Evolutionary conservation across 2,329 filamentous ascomycete genomes (phyloP), one percentile per base, ranked within the genome.

Genomic region (Pseudogymnoascus sp.): DNA sequence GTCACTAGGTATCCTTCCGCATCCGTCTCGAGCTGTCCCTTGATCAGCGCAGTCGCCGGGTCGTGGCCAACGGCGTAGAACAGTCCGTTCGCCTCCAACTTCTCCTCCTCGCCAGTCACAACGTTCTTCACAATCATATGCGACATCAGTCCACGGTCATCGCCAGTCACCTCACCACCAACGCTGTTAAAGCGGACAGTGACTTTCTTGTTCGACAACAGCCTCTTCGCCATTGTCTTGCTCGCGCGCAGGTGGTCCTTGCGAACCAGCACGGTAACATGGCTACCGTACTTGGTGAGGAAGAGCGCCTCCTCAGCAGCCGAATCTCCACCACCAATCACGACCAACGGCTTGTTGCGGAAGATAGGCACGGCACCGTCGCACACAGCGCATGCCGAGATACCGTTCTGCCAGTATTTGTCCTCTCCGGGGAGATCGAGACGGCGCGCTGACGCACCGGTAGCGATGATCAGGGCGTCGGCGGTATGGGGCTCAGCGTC

Each of bases 31-130:
- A 99, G 73, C 80, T 98, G 92, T 62, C 85, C 92, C 84, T 95
- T 96, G 78, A 99, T 89, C 43, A 99, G 82, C n/a, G 78, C 73
- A 0, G 92, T 98, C 60, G 95, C 96, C 11, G 95, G 95, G 75
- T 97, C 93, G 79, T 99, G 95, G 23, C 95, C 95, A 62, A 99
- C 89, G 73, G 96, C 95, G 77, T 99, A 99, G 79, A 99, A 99
- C 23, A 99, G 83, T 28, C 95, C 95, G 77, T 90, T 96, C 61
- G 93, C 93, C 70, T 92, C 87, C 60, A 97, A 80, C n/a, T 88
- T 88, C 81, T 96, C 90, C 76, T 90, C 85, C 75, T 87, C 79
- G 67, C 91, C 92, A 21, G 87, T 90, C 72, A 82, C 79, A 65
- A 86, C 86, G 79, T 98, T 85, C 83, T 90, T 90, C 75, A 99